Evolutionary conservation across 1,284 basidiomycete species (phyloP).

Genomic region (Uromyces viciae-fabae): DNA sequence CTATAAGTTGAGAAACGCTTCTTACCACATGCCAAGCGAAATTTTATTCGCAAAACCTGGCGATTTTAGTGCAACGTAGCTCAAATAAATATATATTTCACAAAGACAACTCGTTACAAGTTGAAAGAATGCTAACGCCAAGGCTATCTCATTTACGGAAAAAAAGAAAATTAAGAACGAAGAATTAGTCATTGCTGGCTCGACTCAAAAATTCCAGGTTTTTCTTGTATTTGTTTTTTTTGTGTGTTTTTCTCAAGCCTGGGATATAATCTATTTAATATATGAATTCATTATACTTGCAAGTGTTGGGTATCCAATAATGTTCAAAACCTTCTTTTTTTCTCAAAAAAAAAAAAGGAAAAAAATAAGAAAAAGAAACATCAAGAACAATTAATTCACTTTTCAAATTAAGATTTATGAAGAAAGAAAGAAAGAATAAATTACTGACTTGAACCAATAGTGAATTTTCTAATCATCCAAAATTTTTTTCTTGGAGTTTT

Average conservation of each 20-base stretch:
- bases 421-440: not conserved
- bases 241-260: not conserved
- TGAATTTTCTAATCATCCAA: slow-evolving; percentile 36
- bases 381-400: not conserved
- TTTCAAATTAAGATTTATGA: not conserved
- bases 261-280: not conserved
- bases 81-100: slow-evolving; percentile 39
- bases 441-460: slow-evolving; percentile 27
- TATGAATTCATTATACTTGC: not conserved
- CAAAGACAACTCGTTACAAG: slow-evolving; percentile 40
- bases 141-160: not conserved
- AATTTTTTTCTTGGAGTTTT: not conserved
- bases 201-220: not conserved
- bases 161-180: not conserved
- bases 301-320: slow-evolving; percentile 43
- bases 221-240: not conserved
- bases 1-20: no score
- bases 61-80: slow-evolving; percentile 24
- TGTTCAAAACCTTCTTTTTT: slow-evolving; percentile 4
- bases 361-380: not conserved
- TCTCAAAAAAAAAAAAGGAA: no score
- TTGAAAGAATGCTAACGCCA: slow-evolving; percentile 35
- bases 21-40: slow-evolving; percentile 37
- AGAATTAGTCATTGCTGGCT: not conserved
- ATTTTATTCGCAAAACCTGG: slow-evolving; percentile 40